Percentiles rank a stretch among this genome's conserved stretches.
phyloP scores from a whole-genome alignment of 371 early-diverging fungal species.

The Synchytrium microbalum region DNA sequence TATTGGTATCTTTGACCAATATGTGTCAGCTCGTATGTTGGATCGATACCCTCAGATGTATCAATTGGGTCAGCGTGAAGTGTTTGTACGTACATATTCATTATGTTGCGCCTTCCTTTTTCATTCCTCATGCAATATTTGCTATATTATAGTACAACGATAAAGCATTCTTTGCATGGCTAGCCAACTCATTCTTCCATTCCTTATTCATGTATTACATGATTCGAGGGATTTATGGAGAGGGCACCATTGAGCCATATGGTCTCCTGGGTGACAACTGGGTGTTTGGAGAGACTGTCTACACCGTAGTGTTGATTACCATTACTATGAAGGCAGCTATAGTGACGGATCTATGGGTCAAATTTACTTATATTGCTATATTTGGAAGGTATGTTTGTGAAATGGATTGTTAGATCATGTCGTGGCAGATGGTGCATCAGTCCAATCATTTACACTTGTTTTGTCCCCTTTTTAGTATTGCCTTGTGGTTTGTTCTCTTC shows the following conservation, averaged over 20 bases:
- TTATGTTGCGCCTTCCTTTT: too few species aligned
- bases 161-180: constrained; percentile 89
- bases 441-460: too few species aligned
- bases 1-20: constrained; percentile 82
- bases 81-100: constrained; percentile 52
- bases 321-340: constrained; percentile 37
- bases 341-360: constrained; percentile 27
- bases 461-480: constrained; percentile 24
- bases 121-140: too few species aligned
- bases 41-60: constrained; percentile 96
- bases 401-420: too few species aligned
- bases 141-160: constrained; percentile 60
- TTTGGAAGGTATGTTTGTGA: constrained; percentile 20
- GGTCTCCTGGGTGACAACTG: constrained; percentile 33
- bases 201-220: constrained; percentile 50
- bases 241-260: constrained; percentile 23
- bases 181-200: constrained; percentile 88
- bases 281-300: constrained; percentile 39
- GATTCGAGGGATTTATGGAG: constrained; percentile 28
- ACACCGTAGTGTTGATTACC: constrained; percentile 34
- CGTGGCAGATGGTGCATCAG: too few species aligned
- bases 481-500: constrained; percentile 77
- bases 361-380: constrained; percentile 31
- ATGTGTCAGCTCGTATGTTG: constrained; percentile 81
- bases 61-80: constrained; percentile 79